Base-by-base conservation (phyloP, 139 green algal genomes). In the Chlorella sp. region DNA sequence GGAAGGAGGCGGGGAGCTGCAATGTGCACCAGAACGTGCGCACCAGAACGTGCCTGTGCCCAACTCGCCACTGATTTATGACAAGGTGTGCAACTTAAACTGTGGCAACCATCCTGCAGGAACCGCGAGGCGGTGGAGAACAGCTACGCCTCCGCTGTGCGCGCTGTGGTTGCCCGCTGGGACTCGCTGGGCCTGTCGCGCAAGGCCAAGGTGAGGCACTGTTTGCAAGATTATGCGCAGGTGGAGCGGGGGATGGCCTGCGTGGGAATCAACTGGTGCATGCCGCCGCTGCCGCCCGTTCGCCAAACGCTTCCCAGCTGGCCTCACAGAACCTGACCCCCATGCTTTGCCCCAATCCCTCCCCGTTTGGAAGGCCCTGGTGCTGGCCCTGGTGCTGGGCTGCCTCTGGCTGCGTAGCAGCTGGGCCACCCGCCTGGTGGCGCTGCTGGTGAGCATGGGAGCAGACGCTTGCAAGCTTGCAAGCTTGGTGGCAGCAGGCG, bases 371-470 rank as follows among this genome's bases (percentile, higher is more conserved):
- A 38, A 77, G 68, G 86, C 70, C 19, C 34, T 81, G 40, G 46
- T 70, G 34, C 76, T 91, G 17, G 40, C 40, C 13, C 48, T 79
- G 19, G 24, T 82, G n/a, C 76, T 89, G n/a, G 32, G 38, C 60
- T 74, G 44, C 30, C 70, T 88, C 32, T 90, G 81, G 86, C 38
- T 80, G 41, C 60, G 48, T 20, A 69, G 44, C 14, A 34, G 32
- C n/a, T 91, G 88, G 88, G 32, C 86, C 70, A 84, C 87, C n/a
- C 73, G 88, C 70, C 20, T 86, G 3, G 46, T 74, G 51, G 77
- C 58, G 26, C 34, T 91, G 76, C 76, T 91, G 76, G 72, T 60
- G 51, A 60, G 51, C 11, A 54, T 11, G 11, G 46, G 7, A 11
- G 46, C 8, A 11, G 46, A 54, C 11, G 46, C 7, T 17, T 54